Evolutionary conservation across 139 green algal species (phyloP), one percentile per base, ranked within the genome.

Genomic region (Chlorella ohadii): DNA sequence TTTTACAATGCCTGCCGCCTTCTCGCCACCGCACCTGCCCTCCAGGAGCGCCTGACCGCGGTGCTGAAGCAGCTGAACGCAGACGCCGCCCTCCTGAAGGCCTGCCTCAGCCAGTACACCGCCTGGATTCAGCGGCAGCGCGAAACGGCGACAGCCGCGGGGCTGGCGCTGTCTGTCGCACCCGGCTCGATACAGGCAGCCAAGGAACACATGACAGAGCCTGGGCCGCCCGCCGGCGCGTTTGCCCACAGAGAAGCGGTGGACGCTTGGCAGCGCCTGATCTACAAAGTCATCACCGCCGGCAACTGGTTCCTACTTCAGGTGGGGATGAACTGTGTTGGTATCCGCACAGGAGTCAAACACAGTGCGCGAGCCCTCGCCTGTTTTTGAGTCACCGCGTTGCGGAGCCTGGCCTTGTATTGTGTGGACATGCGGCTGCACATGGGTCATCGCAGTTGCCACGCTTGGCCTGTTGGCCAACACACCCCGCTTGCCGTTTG

Each of bases 241-340:
- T 82, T 82, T 19, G 41, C 76, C 3, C 76, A 82, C 36, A 11
- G 15, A 2, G 63, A 63, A 28, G 81, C 81, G 11, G 72, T 81
- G 36, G 57, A 64, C 1, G 59, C 57, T 17, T 81, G 57, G 72
- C 51, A 67, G 28, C 57, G 31, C 22, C 81, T 86, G 55, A 31
- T 86, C 55, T n/a, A 39, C 22, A 41, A 23, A 22, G 72, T 86
- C 36, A 36, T 86, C 27, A 13, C 28, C 12, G 33, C 23, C 0
- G 81, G 81, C 38, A 76, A 76, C 41, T 86, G 36, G 27, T 86
- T 70, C 41, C 41, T 86, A 39, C 72, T 86, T 17, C 59, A 31
- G 81, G 81, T 59, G 51, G 11, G 51, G 44, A 55, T n/a, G n/a
- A n/a, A n/a, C n/a, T n/a, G n/a, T n/a, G n/a, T n/a, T n/a, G n/a